Base-by-base conservation (phyloP, 108 stramenopile species). In the Stephanodiscus minutulus region DNA sequence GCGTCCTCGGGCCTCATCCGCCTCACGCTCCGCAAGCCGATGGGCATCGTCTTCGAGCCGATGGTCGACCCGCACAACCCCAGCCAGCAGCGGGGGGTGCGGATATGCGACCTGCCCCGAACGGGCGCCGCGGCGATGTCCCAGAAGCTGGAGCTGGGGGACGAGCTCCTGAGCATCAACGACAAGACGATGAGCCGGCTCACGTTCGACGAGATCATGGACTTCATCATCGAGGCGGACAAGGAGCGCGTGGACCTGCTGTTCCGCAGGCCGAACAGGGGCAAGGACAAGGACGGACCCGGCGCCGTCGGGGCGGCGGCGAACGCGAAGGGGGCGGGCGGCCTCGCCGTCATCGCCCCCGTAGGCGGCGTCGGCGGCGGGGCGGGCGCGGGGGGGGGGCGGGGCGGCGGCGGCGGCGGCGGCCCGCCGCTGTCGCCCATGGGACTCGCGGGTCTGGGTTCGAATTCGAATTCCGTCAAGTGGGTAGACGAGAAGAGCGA, bases 141-240 rank as follows among this genome's bases (percentile, higher is more conserved):
- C 5, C 72, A 87, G 8, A 88, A 88, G 44, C 77, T 94, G 13
- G 83, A 94, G 75, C 79, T 94, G 47, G 92, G 92, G 8, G 92
- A 94, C 66, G 90, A 94, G 68, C 50, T 94, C 17, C 69, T 94
- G n/a, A 81, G 79, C 37, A 94, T 94, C 57, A 94, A 94, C 44
- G 88, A 94, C 58, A 91, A 87, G 65, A 91, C 92, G 57, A 91
- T 94, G 87, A 86, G 85, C 33, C 76, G 92, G 33, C 49, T 91
- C 33, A 90, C 87, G 1, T 94, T 94, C 80, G 92, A 94, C 74
- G 90, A 94, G 64, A 94, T 94, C 63, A 94, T 94, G 92, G 92
- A 94, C 46, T 90, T 91, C 63, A 94, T 94, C 54, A 94, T 94
- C 79, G 90, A 88, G 65, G 92, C 92, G 7, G 92, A 94, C 72